Percentiles rank a stretch among this genome's conserved stretches.
phyloP scores from a whole-genome alignment of 1,284 basidiomycete species.

The Cutaneotrichosporon sp. region DNA sequence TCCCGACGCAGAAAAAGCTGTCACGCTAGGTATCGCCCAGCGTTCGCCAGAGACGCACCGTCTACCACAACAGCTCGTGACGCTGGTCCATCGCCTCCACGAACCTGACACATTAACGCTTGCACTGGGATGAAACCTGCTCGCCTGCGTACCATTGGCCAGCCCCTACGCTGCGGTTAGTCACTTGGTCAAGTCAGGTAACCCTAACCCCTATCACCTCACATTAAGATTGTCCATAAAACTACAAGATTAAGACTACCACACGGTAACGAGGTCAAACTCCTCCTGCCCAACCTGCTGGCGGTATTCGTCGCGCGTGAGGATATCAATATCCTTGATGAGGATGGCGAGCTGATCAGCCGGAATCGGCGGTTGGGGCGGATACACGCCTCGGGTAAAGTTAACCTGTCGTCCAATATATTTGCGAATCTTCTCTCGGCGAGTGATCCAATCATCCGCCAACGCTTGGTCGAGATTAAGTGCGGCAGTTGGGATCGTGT shows the following conservation, averaged over 20 bases:
- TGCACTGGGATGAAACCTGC: too few species aligned
- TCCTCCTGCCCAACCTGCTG: background rate
- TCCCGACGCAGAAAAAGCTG: too few species aligned
- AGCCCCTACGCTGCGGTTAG: too few species aligned
- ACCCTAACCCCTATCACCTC: too few species aligned
- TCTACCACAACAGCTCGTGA: too few species aligned
- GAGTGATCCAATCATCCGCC: slow-evolving; percentile 3
- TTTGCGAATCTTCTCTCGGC: slow-evolving; percentile 9
- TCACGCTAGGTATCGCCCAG: too few species aligned
- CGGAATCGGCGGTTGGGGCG: slow-evolving; percentile 6
- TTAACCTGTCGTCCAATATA: slow-evolving; percentile 8
- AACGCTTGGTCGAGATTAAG: slow-evolving; percentile 6
- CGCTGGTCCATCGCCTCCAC: too few species aligned
- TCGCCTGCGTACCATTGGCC: too few species aligned
- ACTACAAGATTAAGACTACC: background rate
- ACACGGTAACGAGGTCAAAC: slow-evolving; percentile 7
- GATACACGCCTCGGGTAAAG: slow-evolving; percentile 11
- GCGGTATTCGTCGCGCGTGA: slow-evolving; percentile 10
- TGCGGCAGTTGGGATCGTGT: slow-evolving; percentile 6
- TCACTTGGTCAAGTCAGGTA: too few species aligned
- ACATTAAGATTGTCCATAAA: background rate
- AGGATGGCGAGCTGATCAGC: background rate
- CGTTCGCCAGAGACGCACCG: too few species aligned
- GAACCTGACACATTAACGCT: too few species aligned
- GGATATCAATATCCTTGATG: slow-evolving; percentile 1